Conservation (phyloP, 768 basidiomycete genomes). For the Tephrocybe sp. region DNA sequence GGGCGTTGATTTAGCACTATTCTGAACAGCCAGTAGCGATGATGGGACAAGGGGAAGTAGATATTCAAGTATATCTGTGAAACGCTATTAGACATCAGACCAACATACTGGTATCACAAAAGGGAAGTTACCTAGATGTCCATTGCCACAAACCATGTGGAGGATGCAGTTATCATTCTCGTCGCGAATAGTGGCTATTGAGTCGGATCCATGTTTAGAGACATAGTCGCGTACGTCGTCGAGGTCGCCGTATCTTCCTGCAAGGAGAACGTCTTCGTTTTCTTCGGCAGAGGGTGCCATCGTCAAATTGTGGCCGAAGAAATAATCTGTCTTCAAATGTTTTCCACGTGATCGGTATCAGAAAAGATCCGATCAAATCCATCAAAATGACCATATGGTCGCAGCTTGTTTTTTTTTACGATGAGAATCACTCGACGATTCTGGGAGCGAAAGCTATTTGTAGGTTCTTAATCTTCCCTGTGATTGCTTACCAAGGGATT, state of each 20-base stretch:
- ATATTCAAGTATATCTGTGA: conserved; percentile 70
- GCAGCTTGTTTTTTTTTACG: background rate
- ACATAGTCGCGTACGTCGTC: conserved; percentile 73
- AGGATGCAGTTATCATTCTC: conserved; percentile 76
- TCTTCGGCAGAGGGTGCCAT: conserved; percentile 46
- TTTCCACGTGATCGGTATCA: background rate
- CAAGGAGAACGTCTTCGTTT: conserved; percentile 71
- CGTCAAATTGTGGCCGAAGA: conserved; percentile 3
- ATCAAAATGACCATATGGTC: background rate
- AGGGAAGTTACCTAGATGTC: conserved; percentile 68
- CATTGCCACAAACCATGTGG: conserved; percentile 89
- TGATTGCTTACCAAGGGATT: too few relatives aligned
- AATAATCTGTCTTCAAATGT: background rate
- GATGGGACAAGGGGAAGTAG: conserved; percentile 62
- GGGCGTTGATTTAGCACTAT: conserved; percentile 75
- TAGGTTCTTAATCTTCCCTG: too few relatives aligned
- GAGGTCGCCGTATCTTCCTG: conserved; percentile 86
- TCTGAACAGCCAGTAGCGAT: conserved; percentile 57
- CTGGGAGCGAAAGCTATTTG: background rate
- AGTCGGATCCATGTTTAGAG: conserved; percentile 47
- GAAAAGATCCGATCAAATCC: conserved; percentile 6
- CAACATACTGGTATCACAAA: conserved; percentile 7
- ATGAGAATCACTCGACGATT: background rate
- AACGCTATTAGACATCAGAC: conserved; percentile 45
- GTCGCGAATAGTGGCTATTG: conserved; percentile 56